These are phyloP conservation scores for Pneumocystis sp. DNA, from an alignment of 1,139 yeast species.

Conservation along the genomic window DNA sequence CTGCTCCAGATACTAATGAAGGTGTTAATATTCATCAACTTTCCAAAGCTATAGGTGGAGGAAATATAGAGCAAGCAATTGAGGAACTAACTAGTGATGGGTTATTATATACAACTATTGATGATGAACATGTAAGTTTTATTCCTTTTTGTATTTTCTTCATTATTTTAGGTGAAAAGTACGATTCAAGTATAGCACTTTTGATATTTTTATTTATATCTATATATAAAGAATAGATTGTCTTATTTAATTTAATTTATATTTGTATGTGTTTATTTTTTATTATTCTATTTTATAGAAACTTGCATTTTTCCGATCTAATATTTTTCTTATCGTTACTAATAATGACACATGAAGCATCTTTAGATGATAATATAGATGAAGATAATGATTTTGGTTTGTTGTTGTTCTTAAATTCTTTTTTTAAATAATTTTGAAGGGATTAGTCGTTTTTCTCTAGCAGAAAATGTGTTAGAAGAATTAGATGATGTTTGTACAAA, in stretches of 20 bases:
- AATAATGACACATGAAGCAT: not conserved
- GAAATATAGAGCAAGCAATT: constrained; percentile 9
- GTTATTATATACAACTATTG: constrained; percentile 16
- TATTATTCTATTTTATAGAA: too few relatives aligned
- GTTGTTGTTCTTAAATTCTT: not conserved
- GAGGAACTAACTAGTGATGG: constrained; percentile 15
- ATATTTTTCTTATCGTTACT: not conserved
- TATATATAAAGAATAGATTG: too few relatives aligned
- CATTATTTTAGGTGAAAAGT: not conserved
- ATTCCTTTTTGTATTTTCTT: not conserved
- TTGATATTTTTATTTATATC: not conserved
- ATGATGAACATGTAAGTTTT: constrained; percentile 15
- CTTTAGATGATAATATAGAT: not conserved
- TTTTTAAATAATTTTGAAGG: not conserved
- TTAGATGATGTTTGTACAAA: not conserved
- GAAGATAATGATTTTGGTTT: not conserved
- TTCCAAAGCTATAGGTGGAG: constrained; percentile 8
- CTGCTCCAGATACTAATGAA: constrained; percentile 13
- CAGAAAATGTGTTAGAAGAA: not conserved
- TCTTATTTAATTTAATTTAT: too few relatives aligned
- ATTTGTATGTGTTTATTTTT: too few relatives aligned
- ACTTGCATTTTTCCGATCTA: not conserved
- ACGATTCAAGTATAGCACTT: not conserved
- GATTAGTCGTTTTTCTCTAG: not conserved
- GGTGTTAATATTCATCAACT: constrained; percentile 14